Percentiles rank a stretch among this genome's conserved stretches.
Evolutionary conservation across 441 rosid genomes (phyloP).

Genomic region (Erodium chrysanthum): DNA sequence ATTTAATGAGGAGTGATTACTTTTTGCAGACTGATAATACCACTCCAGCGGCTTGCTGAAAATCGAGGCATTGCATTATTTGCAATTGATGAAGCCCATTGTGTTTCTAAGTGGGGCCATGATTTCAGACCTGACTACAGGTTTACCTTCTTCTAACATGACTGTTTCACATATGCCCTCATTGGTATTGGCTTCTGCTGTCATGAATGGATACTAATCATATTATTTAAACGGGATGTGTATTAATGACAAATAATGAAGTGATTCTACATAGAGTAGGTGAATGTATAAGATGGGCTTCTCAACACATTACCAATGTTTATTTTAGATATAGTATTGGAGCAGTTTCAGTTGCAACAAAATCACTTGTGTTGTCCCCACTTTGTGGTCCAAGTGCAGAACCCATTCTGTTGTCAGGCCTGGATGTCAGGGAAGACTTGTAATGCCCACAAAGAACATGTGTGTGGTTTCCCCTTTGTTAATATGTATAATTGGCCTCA

Average conservation of each 20-base stretch:
- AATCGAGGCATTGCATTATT: constrained; percentile 67
- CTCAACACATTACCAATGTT: too few species aligned
- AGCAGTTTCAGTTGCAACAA: neutral
- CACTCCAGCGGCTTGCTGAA: constrained; percentile 67
- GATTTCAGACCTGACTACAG: constrained; percentile 81
- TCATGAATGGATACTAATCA: too few species aligned
- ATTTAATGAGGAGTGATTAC: constrained; percentile 6
- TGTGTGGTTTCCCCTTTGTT: neutral
- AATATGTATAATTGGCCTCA: neutral
- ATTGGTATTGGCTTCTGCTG: neutral
- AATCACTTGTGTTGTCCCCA: neutral
- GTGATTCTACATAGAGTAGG: too few species aligned
- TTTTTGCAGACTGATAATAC: constrained; percentile 50
- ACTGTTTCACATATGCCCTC: neutral
- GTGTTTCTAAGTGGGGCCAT: constrained; percentile 97
- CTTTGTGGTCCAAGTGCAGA: neutral
- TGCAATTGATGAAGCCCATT: constrained; percentile 89
- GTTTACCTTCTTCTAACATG: constrained; percentile 25
- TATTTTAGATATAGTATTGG: too few species aligned
- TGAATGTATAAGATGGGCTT: neutral
- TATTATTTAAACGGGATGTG: too few species aligned
- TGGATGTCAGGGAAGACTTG: neutral
- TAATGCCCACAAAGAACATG: neutral
- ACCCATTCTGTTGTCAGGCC: neutral
- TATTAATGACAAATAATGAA: too few species aligned